Conservation (phyloP, 495 filamentous ascomycete species). For the Aspergillus bertholletiae region DNA sequence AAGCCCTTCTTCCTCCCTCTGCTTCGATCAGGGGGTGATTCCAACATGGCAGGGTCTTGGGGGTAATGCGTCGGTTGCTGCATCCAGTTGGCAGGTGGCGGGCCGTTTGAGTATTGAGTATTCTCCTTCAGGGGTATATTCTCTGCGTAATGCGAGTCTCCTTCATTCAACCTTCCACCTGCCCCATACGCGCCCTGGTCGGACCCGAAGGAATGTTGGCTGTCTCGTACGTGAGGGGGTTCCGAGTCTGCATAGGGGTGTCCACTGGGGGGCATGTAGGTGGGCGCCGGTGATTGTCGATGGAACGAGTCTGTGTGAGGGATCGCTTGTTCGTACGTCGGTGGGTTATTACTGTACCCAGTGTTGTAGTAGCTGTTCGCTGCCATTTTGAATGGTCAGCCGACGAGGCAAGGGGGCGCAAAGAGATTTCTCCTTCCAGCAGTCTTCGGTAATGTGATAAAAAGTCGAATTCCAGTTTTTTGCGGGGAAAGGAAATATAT, state of each 20-base stretch:
- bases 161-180: slow-evolving; percentile 32
- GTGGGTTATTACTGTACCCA: slow-evolving; percentile 41
- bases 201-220: slow-evolving; percentile 38
- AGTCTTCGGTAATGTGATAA: not conserved
- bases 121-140: slow-evolving; percentile 48
- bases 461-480: not conserved
- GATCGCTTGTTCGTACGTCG: slow-evolving; percentile 40
- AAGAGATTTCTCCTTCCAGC: not conserved
- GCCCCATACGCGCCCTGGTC: slow-evolving; percentile 30
- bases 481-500: slow-evolving; percentile 1
- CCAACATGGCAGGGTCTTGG: slow-evolving; percentile 27
- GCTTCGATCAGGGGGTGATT: slow-evolving; percentile 14
- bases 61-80: slow-evolving; percentile 42
- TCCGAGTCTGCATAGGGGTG: slow-evolving; percentile 26
- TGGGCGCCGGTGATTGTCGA: slow-evolving; percentile 23
- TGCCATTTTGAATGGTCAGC: slow-evolving; percentile 57
- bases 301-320: slow-evolving; percentile 26
- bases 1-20: slow-evolving; percentile 42
- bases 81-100: slow-evolving; percentile 32
- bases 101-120: slow-evolving; percentile 27
- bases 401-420: not conserved
- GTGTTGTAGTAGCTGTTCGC: slow-evolving; percentile 77
- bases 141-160: slow-evolving; percentile 47
- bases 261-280: slow-evolving; percentile 26
- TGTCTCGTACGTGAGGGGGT: slow-evolving; percentile 36